Conservation (phyloP, 192 early-diverging fungal species). For the Allomyces javanicus region DNA sequence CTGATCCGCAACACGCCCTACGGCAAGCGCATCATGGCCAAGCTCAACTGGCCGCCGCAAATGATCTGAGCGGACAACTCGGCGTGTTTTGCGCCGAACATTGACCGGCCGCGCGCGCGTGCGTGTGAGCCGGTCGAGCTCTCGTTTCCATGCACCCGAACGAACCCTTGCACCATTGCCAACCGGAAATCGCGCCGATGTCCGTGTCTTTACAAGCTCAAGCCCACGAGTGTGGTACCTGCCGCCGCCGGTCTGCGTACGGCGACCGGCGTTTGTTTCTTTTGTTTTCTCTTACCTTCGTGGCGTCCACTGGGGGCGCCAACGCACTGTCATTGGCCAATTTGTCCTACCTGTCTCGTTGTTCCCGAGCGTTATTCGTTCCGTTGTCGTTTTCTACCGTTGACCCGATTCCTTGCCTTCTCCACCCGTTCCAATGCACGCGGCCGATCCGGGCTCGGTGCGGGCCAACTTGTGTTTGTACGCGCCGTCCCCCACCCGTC, state of each 20-base stretch:
- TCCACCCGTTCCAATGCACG: no score
- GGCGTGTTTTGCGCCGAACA: background rate
- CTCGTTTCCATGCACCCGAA: background rate
- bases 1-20: conserved; percentile 70
- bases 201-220: background rate
- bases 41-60: conserved; percentile 45
- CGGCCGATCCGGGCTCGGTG: no score
- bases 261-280: no score
- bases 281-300: no score
- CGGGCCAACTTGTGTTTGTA: background rate
- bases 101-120: background rate
- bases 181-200: background rate
- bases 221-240: no score
- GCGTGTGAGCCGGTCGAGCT: background rate
- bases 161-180: background rate
- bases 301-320: no score
- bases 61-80: conserved; percentile 2
- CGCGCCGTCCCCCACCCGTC: background rate
- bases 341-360: no score
- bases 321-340: no score
- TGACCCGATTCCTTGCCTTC: no score
- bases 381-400: no score
- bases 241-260: background rate
- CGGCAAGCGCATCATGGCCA: conserved; percentile 69
- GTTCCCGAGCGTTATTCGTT: no score